Evolutionary conservation across 768 basidiomycete species (phyloP).

Genomic region (Tricholoma furcatifolium): DNA sequence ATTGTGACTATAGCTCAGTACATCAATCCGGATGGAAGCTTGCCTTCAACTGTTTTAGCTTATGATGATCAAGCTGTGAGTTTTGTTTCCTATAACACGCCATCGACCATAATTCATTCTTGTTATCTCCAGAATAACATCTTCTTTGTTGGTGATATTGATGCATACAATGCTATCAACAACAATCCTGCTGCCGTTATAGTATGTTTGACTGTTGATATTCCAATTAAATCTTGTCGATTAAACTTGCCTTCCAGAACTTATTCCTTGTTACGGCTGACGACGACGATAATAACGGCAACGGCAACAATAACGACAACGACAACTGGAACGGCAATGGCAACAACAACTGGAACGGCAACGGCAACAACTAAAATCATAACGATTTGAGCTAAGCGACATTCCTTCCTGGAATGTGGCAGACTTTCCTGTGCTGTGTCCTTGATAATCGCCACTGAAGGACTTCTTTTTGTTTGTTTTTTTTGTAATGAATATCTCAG

Average conservation of each 20-base stretch:
- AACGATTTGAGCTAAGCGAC: too few relatives aligned
- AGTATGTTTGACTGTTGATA: constrained; percentile 28
- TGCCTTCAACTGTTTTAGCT: constrained; percentile 35
- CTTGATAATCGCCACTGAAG: too few relatives aligned
- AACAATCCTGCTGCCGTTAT: constrained; percentile 29
- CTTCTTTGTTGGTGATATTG: constrained; percentile 44
- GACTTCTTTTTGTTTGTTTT: not conserved
- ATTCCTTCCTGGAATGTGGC: not conserved
- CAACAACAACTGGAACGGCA: not conserved
- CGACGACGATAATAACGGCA: not conserved
- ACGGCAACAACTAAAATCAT: not conserved
- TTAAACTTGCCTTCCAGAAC: constrained; percentile 10
- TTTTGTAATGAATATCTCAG: not conserved
- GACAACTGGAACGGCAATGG: not conserved
- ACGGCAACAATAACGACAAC: not conserved
- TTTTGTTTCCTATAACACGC: not conserved
- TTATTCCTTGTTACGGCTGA: constrained; percentile 15
- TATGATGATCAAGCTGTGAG: constrained; percentile 34
- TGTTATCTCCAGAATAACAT: constrained; percentile 29
- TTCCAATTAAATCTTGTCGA: not conserved
- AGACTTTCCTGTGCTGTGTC: too few relatives aligned
- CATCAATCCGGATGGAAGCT: constrained; percentile 42
- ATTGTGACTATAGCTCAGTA: constrained; percentile 36
- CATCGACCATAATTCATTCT: not conserved
- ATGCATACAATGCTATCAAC: constrained; percentile 35